Percentiles rank a stretch among this genome's conserved stretches.
phyloP scores from a whole-genome alignment of 768 basidiomycete species.

The Amanita jacksonii region DNA sequence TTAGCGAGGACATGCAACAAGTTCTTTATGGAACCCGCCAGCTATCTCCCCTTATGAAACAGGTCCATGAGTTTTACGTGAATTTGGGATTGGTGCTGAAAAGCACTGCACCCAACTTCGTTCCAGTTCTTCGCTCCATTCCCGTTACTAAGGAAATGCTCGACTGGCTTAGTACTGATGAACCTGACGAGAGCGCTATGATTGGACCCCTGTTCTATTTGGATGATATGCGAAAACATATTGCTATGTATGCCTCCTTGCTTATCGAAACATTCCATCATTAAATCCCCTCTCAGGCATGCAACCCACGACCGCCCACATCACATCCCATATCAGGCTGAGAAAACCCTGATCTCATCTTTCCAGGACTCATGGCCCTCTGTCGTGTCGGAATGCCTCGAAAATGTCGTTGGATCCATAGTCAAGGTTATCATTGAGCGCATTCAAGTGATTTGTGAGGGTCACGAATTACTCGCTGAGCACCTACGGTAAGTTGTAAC shows the following conservation, averaged over 20 bases:
- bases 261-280: constrained; percentile 4
- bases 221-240: constrained; percentile 23
- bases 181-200: neutral
- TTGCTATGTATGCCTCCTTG: constrained; percentile 21
- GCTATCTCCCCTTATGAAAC: constrained; percentile 20
- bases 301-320: constrained; percentile 22
- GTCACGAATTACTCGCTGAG: constrained; percentile 25
- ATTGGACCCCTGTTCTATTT: constrained; percentile 17
- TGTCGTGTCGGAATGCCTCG: constrained; percentile 16
- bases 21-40: constrained; percentile 20
- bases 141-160: neutral
- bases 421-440: constrained; percentile 21
- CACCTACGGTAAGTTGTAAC: constrained; percentile 25
- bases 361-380: constrained; percentile 24
- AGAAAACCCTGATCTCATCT: constrained; percentile 22
- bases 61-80: constrained; percentile 18
- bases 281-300: too few relatives aligned
- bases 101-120: constrained; percentile 26
- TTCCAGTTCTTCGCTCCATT: constrained; percentile 14
- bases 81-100: constrained; percentile 23
- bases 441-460: constrained; percentile 27
- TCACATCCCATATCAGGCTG: constrained; percentile 28
- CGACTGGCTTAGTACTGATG: neutral
- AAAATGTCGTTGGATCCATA: constrained; percentile 16
- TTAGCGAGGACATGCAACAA: constrained; percentile 21